Conservation (phyloP, 2,329 filamentous ascomycete species). For the Pseudocercospora cruenta region DNA sequence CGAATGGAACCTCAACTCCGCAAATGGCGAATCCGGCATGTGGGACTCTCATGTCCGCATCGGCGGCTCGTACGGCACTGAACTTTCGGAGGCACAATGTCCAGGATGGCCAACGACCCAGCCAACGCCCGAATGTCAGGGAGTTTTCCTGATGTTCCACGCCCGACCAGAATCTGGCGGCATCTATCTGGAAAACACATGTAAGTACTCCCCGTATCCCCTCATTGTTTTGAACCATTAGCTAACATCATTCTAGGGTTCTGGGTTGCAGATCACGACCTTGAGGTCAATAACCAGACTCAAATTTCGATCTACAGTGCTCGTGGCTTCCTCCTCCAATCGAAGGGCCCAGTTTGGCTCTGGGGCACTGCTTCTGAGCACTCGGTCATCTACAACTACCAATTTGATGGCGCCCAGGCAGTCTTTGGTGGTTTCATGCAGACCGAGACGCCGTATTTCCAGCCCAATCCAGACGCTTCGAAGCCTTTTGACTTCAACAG, state of each 20-base stretch:
- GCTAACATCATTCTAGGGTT: conserved; percentile 36
- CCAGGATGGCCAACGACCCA: conserved; percentile 74
- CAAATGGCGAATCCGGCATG: conserved; percentile 72
- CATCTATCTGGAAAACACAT: conserved; percentile 64
- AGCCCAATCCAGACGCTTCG: conserved; percentile 58
- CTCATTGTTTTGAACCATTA: not conserved
- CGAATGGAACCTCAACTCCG: conserved; percentile 82
- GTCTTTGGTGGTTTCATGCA: conserved; percentile 58
- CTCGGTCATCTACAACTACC: conserved; percentile 59
- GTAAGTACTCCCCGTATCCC: conserved; percentile 26
- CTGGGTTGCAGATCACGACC: conserved; percentile 59
- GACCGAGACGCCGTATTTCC: conserved; percentile 58
- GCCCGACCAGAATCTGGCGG: conserved; percentile 62
- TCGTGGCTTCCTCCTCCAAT: conserved; percentile 47
- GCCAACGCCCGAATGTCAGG: conserved; percentile 67
- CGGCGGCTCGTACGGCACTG: conserved; percentile 81
- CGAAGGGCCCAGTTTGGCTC: conserved; percentile 57
- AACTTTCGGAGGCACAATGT: conserved; percentile 70
- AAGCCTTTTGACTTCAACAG: conserved; percentile 58
- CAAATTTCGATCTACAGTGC: conserved; percentile 50
- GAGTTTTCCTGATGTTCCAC: conserved; percentile 52
- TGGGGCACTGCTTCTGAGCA: conserved; percentile 59
- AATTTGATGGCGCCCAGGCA: conserved; percentile 54
- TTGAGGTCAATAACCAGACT: conserved; percentile 45
- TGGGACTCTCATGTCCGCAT: conserved; percentile 98